Evolutionary conservation across 1,284 basidiomycete genomes (phyloP), one percentile per base, ranked within the genome.

Genomic region (Cerrena zonata): DNA sequence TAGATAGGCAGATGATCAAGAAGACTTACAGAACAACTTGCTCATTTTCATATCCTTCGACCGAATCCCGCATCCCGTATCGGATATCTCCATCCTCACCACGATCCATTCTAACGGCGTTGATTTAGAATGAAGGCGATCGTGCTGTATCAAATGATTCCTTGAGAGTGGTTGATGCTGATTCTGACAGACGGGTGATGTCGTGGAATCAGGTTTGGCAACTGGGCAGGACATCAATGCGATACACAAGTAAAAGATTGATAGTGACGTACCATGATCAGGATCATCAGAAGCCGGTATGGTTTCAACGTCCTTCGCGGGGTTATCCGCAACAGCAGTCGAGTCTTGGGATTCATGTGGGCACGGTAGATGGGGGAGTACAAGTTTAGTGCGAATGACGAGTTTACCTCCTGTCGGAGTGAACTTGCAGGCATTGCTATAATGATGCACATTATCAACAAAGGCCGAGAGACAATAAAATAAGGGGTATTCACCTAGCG

Each of bases 61-160:
- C 53, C 76, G 76, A 56, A 94, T 86, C 1, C 89, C 91, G 55
- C 74, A 82, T 22, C 91, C 91, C 0, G 89, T 92, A 65, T 92
- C 91, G 7, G 77, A 75, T 2, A 93, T 78, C 65, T 92, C 89
- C 40, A 93, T 86, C 51, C 90, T 74, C 11, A 92, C 84, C 30
- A 91, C 78, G 52, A 87, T 84, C 61, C 71, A 70, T 53, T 86
- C 83, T 51, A 75, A 65, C 1, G 60, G 56, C 36, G 53, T 41
- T 1, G 64, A 58, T 51, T 68, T 70, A 49, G 52, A 61, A 53
- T 72, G 66, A 43, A 68, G 61, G 24, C 68, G 61, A 57, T 82
- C 78, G 56, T 84, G 82, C 56, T 74, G 71, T 40, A 65, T 73
- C 24, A 84, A 69, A 47, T 73, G 70, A 39, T 67, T 69, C 11